Evolutionary conservation across 2,329 filamentous ascomycete species (phyloP), one percentile per base, ranked within the genome.

Genomic region (Biscogniauxia marginata): DNA sequence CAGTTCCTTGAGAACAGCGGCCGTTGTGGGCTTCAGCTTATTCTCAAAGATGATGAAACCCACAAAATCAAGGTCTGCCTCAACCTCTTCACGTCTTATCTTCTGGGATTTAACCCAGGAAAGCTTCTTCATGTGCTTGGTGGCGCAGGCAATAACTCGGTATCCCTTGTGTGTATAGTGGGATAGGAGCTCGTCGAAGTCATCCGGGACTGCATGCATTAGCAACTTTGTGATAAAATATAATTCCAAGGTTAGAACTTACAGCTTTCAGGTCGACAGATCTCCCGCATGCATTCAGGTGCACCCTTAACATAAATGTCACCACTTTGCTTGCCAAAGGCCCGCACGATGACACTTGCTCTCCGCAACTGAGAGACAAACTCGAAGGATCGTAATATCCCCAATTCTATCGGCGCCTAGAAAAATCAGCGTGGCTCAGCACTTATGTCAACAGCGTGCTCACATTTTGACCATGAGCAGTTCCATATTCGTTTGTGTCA

Each of bases 41-140:
- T 99, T 99, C 75, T 99, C 95, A 66, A 99, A 99, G 53, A 99
- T 88, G 69, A 99, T 98, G 75, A 99, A 99, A 4, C 95, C 95
- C 34, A 93, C 83, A 68, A 99, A 98, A 47, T 93, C 86, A 9
- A 99, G 82, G 25, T 86, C 81, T 3, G 84, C 88, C 73, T 99
- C 95, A 7, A 90, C 93, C 52, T 97, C 90, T 43, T 86, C 77
- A 24, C 95, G 88, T 64, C 86, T 89, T 88, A 98, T 93, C 76
- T 96, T 96, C 68, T 98, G 92, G 6, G 93, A 87, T 70, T 96
- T 96, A 53, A 96, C 85, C 93, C 92, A 97, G 66, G 88, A 96
- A 25, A 98, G 80, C 69, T 92, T 95, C 55, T 86, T 84, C 52
- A 98, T 84, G 67, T 95, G 90, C 71, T 91, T 96, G 0, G 90